Evolutionary conservation across 345 rosid genomes (phyloP), one percentile per base, ranked within the genome.

Genomic region (Lumnitzera racemosa): DNA sequence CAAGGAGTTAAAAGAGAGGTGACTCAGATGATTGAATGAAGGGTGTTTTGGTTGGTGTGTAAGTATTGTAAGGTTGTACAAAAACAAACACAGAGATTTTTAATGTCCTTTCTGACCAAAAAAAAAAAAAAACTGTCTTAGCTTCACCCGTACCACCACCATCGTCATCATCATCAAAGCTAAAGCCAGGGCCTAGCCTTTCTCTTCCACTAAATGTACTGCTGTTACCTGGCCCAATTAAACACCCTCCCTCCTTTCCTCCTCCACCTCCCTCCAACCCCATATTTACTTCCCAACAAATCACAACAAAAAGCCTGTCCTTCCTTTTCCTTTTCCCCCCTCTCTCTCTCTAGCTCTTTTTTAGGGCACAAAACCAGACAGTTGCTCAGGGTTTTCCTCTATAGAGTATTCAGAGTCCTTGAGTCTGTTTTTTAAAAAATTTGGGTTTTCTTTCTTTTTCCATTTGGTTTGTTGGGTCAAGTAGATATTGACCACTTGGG

Each of bases 91-190:
- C 66, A 77, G 69, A 70, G 63, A 77, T 63, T 72, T 77, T 75
- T 77, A 73, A 75, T 73, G 78, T 71, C 64, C 66, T 67, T 62
- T 71, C 78, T 70, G 84, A 73, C 75, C 77, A 70, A 69, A 20
- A 20, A 20, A 20, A 20, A 20, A 20, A 20, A n/a, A n/a, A n/a
- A n/a, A n/a, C n/a, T n/a, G n/a, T n/a, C n/a, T n/a, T 20, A 20
- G 20, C 51, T 23, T 83, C 77, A 71, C 53, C 63, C 66, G 74
- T 61, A 62, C 83, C 77, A 71, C 53, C 67, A 67, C 75, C 64
- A 62, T 54, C 67, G 69, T 55, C 72, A 66, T 53, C 76, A 72
- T 62, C 79, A 64, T 67, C 73, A 64, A 46, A 58, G 20, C 25
- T 23, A 27, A 27, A 27, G 31, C 2, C 31, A 27, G 31, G 31